Evolutionary conservation across 345 rosid species (phyloP).

Genomic region (Rhizophora apiculata): DNA sequence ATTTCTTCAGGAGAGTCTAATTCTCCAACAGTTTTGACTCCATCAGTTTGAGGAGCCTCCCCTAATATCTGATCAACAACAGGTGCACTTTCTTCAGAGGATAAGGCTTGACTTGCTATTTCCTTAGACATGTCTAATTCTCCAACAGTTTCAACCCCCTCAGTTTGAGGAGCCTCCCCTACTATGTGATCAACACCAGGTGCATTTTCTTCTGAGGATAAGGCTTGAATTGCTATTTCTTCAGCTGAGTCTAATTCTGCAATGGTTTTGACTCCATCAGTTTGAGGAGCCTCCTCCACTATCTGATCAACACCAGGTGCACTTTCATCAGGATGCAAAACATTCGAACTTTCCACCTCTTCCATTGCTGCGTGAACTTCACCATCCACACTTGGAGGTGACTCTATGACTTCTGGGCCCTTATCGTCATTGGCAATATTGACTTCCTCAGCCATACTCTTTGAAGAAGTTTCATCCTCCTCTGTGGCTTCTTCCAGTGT

Average conservation of each 20-base stretch:
- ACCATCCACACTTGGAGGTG: slow-evolving; percentile 21
- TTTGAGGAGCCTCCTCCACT: slow-evolving; percentile 25
- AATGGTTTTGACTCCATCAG: slow-evolving; percentile 22
- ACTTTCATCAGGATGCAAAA: slow-evolving; percentile 27
- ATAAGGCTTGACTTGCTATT: slow-evolving; percentile 31
- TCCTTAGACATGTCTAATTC: slow-evolving; percentile 32
- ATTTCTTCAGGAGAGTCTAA: slow-evolving; percentile 34
- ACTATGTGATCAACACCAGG: slow-evolving; percentile 18
- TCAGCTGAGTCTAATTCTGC: slow-evolving; percentile 28
- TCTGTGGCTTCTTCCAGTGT: slow-evolving; percentile 12
- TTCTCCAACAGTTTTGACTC: slow-evolving; percentile 18
- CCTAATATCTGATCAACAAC: slow-evolving; percentile 18
- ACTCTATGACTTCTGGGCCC: slow-evolving; percentile 10
- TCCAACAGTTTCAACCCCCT: slow-evolving; percentile 20
- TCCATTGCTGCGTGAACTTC: slow-evolving; percentile 2
- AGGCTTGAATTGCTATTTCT: slow-evolving; percentile 37
- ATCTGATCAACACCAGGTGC: slow-evolving; percentile 20
- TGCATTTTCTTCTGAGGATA: slow-evolving; percentile 27
- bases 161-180: slow-evolving; percentile 28
- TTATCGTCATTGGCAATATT: slow-evolving; percentile 14
- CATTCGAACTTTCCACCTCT: slow-evolving; percentile 26
- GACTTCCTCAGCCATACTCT: slow-evolving; percentile 14
- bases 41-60: slow-evolving; percentile 31
- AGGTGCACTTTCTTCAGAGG: slow-evolving; percentile 32
- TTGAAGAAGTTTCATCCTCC: slow-evolving; percentile 21